A percentile compares a stretch with the other conserved stretches of the same genome.
Conservation (phyloP, 345 rosid species). For the Triadica sebifera region DNA sequence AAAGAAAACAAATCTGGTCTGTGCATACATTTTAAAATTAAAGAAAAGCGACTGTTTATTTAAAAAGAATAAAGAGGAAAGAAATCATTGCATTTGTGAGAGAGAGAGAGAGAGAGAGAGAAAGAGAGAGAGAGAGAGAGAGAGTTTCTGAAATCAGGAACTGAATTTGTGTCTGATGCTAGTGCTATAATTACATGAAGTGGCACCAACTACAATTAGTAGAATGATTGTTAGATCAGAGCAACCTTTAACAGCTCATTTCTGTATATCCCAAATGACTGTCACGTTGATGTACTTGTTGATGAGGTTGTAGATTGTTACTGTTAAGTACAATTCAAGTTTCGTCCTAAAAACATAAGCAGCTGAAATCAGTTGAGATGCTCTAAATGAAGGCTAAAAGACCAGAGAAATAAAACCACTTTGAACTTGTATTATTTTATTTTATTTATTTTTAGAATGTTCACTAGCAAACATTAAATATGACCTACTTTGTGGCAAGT, state of each 20-base stretch:
- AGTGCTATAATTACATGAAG: background rate
- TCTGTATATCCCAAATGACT: background rate
- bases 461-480: background rate
- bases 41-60: background rate
- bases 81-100: background rate
- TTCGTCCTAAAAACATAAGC: no score
- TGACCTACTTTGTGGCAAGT: background rate
- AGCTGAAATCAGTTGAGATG: background rate
- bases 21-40: background rate
- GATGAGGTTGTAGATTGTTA: background rate
- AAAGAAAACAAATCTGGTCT: background rate
- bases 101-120: conserved; percentile 3
- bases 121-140: conserved; percentile 6
- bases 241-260: background rate
- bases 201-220: background rate
- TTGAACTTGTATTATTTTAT: background rate
- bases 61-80: background rate
- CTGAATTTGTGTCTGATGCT: background rate
- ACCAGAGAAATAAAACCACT: background rate
- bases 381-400: background rate
- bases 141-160: conserved; percentile 1
- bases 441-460: background rate
- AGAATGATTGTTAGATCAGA: background rate
- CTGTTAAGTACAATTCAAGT: background rate
- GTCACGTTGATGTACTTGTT: background rate